These are phyloP conservation scores for Daldinia vernicosa DNA, from an alignment of 495 filamentous ascomycete species.

Conservation along the genomic window DNA sequence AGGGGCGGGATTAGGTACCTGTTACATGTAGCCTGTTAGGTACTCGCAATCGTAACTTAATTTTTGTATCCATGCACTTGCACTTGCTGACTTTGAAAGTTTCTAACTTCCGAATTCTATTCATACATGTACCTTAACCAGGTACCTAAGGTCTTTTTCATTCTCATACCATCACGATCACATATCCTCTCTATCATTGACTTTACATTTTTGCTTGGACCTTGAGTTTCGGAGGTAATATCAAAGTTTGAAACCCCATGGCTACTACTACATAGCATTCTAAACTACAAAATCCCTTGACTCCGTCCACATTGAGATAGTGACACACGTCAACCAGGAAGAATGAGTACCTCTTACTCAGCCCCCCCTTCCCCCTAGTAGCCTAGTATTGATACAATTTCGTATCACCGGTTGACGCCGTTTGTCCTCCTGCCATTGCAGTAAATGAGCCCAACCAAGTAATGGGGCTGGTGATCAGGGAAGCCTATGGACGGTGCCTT, in stretches of 20 bases:
- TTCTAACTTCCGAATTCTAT: not conserved
- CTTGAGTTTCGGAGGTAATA: not conserved
- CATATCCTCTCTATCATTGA: not conserved
- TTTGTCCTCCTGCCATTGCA: conserved; percentile 26
- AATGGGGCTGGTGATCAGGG: conserved; percentile 34
- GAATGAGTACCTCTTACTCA: conserved; percentile 22
- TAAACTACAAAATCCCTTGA: not conserved
- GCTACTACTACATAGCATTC: not conserved
- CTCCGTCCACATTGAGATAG: not conserved
- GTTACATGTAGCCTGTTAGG: too few relatives aligned
- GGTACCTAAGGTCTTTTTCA: too few relatives aligned
- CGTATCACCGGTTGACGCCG: conserved; percentile 29
- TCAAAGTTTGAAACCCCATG: not conserved
- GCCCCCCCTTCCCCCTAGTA: conserved; percentile 11
- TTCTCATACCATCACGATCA: not conserved
- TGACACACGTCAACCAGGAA: not conserved
- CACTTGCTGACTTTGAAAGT: too few relatives aligned
- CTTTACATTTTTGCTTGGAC: not conserved
- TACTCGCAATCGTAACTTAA: not conserved
- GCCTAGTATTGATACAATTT: conserved; percentile 9
- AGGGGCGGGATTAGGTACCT: too few relatives aligned
- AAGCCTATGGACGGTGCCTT: conserved; percentile 4
- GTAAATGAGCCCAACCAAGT: conserved; percentile 34
- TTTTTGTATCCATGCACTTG: not conserved
- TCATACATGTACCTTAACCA: too few relatives aligned